phyloP scores from a whole-genome alignment of 192 early-diverging fungal genomes.

The Coemansia sp. region DNA sequence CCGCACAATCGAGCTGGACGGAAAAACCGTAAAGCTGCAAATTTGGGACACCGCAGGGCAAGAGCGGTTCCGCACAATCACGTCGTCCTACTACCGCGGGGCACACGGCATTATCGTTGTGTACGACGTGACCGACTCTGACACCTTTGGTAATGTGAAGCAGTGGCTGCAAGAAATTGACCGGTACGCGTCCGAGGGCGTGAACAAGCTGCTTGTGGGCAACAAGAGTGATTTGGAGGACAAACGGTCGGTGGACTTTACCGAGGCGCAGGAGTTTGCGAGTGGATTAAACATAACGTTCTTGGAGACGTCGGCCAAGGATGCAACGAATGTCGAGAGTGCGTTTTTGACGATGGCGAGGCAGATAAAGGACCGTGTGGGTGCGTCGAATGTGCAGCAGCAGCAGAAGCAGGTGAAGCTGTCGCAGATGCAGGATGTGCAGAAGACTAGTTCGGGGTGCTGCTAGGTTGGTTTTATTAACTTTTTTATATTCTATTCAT shows the following conservation, averaged over 20 bases:
- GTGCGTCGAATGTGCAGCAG: conserved; percentile 45
- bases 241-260: conserved; percentile 86
- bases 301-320: conserved; percentile 97
- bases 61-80: conserved; percentile 98
- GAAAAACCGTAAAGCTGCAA: conserved; percentile 97
- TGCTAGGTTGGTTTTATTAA: conserved; percentile 22
- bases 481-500: conserved; percentile 11
- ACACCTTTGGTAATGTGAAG: conserved; percentile 94
- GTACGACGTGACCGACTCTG: conserved; percentile 95
- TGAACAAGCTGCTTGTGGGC: conserved; percentile 97
- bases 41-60: conserved; percentile 99
- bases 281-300: conserved; percentile 85
- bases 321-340: conserved; percentile 96
- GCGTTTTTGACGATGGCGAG: conserved; percentile 99
- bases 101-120: conserved; percentile 99
- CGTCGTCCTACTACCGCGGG: conserved; percentile 95
- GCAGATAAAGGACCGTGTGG: conserved; percentile 95
- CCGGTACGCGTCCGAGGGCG: conserved; percentile 93
- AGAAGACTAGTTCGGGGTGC: conserved; percentile 42
- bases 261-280: conserved; percentile 81
- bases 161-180: conserved; percentile 99
- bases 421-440: conserved; percentile 43
- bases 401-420: conserved; percentile 50
- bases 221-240: conserved; percentile 96
- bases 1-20: conserved; percentile 96